Conservation (phyloP, 192 early-diverging fungal genomes). For the Backusella tarrabulga region DNA sequence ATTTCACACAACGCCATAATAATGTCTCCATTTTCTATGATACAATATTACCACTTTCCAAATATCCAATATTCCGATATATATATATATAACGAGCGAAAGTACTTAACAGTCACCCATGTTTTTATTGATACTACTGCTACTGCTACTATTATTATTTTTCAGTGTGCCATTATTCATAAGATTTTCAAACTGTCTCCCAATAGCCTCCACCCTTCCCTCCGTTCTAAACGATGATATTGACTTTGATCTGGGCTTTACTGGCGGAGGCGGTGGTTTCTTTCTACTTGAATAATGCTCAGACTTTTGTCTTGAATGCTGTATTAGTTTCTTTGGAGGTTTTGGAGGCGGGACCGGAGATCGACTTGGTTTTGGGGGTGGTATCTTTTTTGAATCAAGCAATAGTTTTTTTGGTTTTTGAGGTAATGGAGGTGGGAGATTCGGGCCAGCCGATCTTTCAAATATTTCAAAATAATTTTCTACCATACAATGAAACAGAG, state of each 20-base stretch:
- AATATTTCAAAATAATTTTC: slow-evolving; percentile 37
- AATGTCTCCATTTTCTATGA: too few species aligned
- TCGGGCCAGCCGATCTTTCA: slow-evolving; percentile 20
- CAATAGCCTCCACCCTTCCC: slow-evolving; percentile 19
- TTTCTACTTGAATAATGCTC: slow-evolving; percentile 8
- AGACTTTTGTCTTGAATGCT: slow-evolving; percentile 13
- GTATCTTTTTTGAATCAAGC: neutral
- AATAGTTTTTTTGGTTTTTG: slow-evolving; percentile 11
- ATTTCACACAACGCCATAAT: too few species aligned
- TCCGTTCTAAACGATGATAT: slow-evolving; percentile 10
- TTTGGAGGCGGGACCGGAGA: neutral
- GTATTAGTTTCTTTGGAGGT: neutral
- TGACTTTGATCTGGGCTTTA: slow-evolving; percentile 31
- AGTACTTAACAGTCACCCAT: neutral
- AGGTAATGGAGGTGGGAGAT: slow-evolving; percentile 13
- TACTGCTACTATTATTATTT: neutral
- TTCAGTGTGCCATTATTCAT: neutral
- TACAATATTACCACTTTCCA: too few species aligned
- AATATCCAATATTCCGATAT: neutral
- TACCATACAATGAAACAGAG: slow-evolving; percentile 53
- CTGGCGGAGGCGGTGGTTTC: neutral
- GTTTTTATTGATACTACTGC: neutral
- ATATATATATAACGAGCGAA: neutral
- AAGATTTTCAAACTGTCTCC: slow-evolving; percentile 24
- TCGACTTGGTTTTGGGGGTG: slow-evolving; percentile 16